These are phyloP conservation scores for Vitis rupestris DNA, from an alignment of 164 flowering plant species.

Conservation along the genomic window DNA sequence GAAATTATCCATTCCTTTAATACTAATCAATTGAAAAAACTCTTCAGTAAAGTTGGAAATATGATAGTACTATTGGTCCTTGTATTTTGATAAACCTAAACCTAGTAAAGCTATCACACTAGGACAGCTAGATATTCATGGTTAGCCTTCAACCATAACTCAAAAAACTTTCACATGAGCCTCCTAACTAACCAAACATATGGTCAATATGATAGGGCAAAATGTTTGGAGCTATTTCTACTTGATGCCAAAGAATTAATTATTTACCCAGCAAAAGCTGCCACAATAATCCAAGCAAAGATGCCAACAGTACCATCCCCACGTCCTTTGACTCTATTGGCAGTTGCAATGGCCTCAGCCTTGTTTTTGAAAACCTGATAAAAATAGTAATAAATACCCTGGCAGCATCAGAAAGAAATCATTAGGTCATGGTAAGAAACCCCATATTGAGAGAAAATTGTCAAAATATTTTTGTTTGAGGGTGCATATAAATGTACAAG, in stretches of 20 bases:
- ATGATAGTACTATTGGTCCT: not conserved
- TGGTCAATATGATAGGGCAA: not conserved
- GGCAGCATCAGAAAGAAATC: slow-evolving; percentile 15
- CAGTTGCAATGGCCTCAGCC: slow-evolving; percentile 65
- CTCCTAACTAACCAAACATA: not conserved
- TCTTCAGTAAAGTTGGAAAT: no score
- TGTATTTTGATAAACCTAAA: not conserved
- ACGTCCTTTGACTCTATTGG: slow-evolving; percentile 45
- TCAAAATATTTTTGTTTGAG: no score
- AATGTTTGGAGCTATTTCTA: not conserved
- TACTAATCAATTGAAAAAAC: no score
- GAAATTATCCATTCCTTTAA: no score
- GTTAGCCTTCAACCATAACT: not conserved
- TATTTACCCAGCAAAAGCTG: slow-evolving; percentile 70
- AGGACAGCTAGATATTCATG: no score
- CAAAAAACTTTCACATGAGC: not conserved
- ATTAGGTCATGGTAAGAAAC: not conserved
- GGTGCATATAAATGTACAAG: no score
- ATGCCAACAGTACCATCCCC: slow-evolving; percentile 81
- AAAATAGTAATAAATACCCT: slow-evolving; percentile 83
- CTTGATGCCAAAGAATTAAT: not conserved
- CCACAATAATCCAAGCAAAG: slow-evolving; percentile 78
- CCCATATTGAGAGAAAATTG: not conserved
- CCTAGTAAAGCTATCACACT: no score
- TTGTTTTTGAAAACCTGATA: slow-evolving; percentile 77